Conservation (phyloP, 2,329 filamentous ascomycete genomes). For the Sarocladiaceae sp. region DNA sequence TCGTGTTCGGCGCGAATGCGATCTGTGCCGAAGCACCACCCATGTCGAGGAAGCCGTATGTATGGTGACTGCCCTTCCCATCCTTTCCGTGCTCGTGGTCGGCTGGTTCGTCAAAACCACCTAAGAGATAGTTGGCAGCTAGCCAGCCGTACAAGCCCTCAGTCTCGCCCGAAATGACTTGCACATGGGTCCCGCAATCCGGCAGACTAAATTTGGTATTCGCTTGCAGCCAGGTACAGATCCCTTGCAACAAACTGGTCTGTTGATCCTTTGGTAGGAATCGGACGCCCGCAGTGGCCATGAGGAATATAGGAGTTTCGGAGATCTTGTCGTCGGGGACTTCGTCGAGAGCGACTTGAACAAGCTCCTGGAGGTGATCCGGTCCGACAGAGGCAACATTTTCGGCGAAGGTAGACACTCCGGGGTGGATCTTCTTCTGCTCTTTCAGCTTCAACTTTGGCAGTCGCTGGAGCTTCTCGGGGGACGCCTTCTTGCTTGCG, state of each 20-base stretch:
- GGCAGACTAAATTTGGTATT: slow-evolving; percentile 80
- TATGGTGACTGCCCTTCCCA: slow-evolving; percentile 76
- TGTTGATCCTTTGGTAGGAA: slow-evolving; percentile 73
- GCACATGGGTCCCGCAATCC: slow-evolving; percentile 85
- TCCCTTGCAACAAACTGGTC: slow-evolving; percentile 65
- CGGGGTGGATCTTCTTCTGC: slow-evolving; percentile 90
- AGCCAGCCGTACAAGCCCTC: slow-evolving; percentile 98
- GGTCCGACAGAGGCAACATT: slow-evolving; percentile 71
- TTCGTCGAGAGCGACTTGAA: slow-evolving; percentile 75
- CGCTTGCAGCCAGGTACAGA: slow-evolving; percentile 76
- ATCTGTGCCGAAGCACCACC: slow-evolving; percentile 97
- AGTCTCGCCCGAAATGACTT: slow-evolving; percentile 92
- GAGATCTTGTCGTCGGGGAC: slow-evolving; percentile 70
- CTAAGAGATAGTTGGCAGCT: slow-evolving; percentile 90
- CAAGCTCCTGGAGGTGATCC: slow-evolving; percentile 73
- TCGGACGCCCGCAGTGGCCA: slow-evolving; percentile 94
- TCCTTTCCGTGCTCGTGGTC: slow-evolving; percentile 73
- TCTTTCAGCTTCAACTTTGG: slow-evolving; percentile 81
- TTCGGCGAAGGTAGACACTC: slow-evolving; percentile 84
- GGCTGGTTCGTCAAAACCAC: slow-evolving; percentile 73
- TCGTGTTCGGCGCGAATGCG: slow-evolving; percentile 90
- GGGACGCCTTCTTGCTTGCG: slow-evolving; percentile 49
- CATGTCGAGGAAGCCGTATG: slow-evolving; percentile 98
- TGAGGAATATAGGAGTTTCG: slow-evolving; percentile 88
- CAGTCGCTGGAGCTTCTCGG: slow-evolving; percentile 53